Evolutionary conservation across 2,329 filamentous ascomycete genomes (phyloP).

Genomic region (Alternaria viburni): DNA sequence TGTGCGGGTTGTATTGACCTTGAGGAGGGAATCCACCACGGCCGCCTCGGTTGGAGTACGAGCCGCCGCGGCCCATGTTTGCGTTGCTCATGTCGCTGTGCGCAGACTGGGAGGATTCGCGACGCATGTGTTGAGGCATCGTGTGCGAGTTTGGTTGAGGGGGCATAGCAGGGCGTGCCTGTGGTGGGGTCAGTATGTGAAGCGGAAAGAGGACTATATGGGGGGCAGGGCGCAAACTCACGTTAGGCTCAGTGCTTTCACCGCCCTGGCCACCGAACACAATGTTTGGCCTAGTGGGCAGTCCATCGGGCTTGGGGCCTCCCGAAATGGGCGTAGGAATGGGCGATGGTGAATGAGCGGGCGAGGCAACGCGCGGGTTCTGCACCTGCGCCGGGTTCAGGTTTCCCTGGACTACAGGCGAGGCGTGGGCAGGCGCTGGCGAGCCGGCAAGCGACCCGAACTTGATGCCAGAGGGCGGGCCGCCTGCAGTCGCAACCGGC

Average conservation of each 20-base stretch:
- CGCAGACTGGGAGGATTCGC: conserved; percentile 83
- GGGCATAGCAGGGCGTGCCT: conserved; percentile 72
- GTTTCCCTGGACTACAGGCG: conserved; percentile 68
- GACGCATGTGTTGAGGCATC: conserved; percentile 77
- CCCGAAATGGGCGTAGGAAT: conserved; percentile 91
- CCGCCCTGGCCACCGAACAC: conserved; percentile 82
- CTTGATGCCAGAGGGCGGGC: conserved; percentile 67
- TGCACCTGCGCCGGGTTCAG: conserved; percentile 58
- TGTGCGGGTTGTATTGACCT: conserved; percentile 56
- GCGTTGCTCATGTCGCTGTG: conserved; percentile 75
- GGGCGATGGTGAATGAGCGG: conserved; percentile 86
- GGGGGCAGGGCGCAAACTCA: conserved; percentile 58
- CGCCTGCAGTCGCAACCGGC: conserved; percentile 55
- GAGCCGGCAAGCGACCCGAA: conserved; percentile 76
- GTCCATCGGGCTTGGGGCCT: conserved; percentile 77
- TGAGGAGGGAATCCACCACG: conserved; percentile 57
- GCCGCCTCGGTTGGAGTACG: conserved; percentile 50
- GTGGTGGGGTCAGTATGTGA: conserved; percentile 41
- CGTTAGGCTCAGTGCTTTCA: conserved; percentile 71
- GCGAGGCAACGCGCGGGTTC: conserved; percentile 79
- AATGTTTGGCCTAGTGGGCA: conserved; percentile 73
- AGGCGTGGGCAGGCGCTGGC: conserved; percentile 69
- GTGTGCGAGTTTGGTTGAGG: conserved; percentile 47
- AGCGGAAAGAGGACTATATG: background rate
- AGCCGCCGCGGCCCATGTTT: conserved; percentile 52